Evolutionary conservation across 306 rosid species (phyloP).

Genomic region (Citrullus colocynthis): DNA sequence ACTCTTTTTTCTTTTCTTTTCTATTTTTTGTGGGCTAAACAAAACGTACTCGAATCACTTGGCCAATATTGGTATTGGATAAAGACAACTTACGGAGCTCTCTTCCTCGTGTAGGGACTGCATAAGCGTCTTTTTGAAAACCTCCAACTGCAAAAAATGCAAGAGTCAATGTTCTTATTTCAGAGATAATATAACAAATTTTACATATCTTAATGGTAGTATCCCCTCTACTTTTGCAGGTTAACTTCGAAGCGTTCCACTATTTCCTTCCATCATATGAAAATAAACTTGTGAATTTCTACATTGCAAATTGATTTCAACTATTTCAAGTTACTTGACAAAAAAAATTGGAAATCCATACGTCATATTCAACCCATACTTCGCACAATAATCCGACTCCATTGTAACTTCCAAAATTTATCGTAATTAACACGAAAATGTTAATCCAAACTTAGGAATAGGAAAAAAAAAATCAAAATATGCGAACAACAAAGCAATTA

Average conservation of each 20-base stretch:
- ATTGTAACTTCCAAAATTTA: background rate
- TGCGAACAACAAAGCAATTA: background rate
- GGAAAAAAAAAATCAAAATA: background rate
- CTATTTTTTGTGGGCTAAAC: background rate
- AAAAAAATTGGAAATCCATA: background rate
- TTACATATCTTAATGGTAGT: background rate
- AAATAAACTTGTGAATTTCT: background rate
- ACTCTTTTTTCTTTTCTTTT: no score
- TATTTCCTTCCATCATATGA: background rate
- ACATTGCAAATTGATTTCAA: background rate
- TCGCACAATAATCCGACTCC: background rate
- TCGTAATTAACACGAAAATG: background rate
- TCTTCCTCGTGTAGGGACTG: conserved; percentile 73
- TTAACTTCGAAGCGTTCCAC: background rate
- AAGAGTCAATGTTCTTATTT: background rate
- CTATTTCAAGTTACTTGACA: background rate
- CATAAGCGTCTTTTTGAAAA: conserved; percentile 82
- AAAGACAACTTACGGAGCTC: conserved; percentile 34
- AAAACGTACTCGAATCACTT: background rate
- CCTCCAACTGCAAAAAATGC: conserved; percentile 57
- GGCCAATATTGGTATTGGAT: background rate
- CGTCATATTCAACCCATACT: background rate
- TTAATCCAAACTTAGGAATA: background rate
- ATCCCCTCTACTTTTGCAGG: background rate
- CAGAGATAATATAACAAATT: background rate